phyloP scores from a whole-genome alignment of 2,329 filamentous ascomycete species.

The Colletotrichum eleusines region DNA sequence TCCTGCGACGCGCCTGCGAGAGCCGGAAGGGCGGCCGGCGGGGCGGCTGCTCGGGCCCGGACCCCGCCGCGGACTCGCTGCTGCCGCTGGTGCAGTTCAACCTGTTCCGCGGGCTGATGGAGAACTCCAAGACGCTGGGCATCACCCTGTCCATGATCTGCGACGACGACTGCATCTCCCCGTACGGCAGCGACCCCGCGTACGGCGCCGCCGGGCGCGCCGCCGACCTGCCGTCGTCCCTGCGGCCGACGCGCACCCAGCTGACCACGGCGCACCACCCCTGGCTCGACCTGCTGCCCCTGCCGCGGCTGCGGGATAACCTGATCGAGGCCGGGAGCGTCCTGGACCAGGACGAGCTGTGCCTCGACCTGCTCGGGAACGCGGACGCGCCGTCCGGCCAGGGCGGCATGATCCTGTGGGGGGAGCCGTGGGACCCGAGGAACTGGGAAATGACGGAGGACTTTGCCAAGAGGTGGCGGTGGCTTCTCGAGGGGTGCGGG shows the following conservation, averaged over 20 bases:
- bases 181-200: slow-evolving; percentile 29
- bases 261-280: slow-evolving; percentile 49
- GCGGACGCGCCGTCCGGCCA: slow-evolving; percentile 27
- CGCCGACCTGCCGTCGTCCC: slow-evolving; percentile 4
- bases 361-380: slow-evolving; percentile 23
- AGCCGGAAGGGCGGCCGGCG: background rate
- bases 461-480: slow-evolving; percentile 60
- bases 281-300: slow-evolving; percentile 53
- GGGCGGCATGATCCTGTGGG: slow-evolving; percentile 61
- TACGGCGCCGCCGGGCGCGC: background rate
- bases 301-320: slow-evolving; percentile 52
- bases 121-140: slow-evolving; percentile 24
- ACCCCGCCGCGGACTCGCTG: slow-evolving; percentile 23
- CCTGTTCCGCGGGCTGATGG: slow-evolving; percentile 17
- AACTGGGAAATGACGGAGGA: slow-evolving; percentile 61
- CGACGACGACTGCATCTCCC: slow-evolving; percentile 40
- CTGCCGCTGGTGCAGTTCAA: slow-evolving; percentile 34
- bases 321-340: slow-evolving; percentile 42
- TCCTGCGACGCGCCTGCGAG: slow-evolving; percentile 21
- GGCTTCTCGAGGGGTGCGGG: slow-evolving; percentile 52
- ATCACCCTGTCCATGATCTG: slow-evolving; percentile 37
- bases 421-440: slow-evolving; percentile 56
- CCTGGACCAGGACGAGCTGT: slow-evolving; percentile 44
- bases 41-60: background rate
- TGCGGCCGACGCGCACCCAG: slow-evolving; percentile 49